Evolutionary conservation across 2,329 filamentous ascomycete species (phyloP).

Genomic region (Fusarium annulatum): DNA sequence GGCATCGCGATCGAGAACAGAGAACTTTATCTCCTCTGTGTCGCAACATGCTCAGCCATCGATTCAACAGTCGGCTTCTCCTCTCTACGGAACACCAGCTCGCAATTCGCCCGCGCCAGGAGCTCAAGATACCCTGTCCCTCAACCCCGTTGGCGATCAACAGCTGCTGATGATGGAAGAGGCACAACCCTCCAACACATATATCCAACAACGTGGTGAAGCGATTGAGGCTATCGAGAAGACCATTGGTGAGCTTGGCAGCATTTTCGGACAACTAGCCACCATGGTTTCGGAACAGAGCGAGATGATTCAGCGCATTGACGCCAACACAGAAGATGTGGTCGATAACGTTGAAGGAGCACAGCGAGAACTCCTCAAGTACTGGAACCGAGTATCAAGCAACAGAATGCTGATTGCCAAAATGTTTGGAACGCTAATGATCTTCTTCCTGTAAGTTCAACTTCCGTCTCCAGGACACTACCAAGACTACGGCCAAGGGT

Average conservation of each 20-base stretch:
- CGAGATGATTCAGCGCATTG: conserved; percentile 97
- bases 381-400: conserved; percentile 92
- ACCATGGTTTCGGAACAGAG: conserved; percentile 98
- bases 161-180: conserved; percentile 94
- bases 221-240: conserved; percentile 97
- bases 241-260: conserved; percentile 90
- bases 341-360: conserved; percentile 99
- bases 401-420: conserved; percentile 95
- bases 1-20: conserved; percentile 88
- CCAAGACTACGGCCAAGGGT: not conserved
- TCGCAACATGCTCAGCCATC: conserved; percentile 78
- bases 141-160: conserved; percentile 85
- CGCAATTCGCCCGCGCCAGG: conserved; percentile 74
- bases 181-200: conserved; percentile 84
- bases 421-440: conserved; percentile 87
- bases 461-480: not conserved
- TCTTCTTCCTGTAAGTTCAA: conserved; percentile 77
- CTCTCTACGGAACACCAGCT: conserved; percentile 83
- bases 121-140: conserved; percentile 79
- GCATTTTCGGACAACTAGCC: conserved; percentile 92
- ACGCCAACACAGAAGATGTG: conserved; percentile 97
- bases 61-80: conserved; percentile 81
- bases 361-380: conserved; percentile 94
- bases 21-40: conserved; percentile 95
- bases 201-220: conserved; percentile 93